Conservation (phyloP, 192 early-diverging fungal genomes). For the Coemansia sp. region DNA sequence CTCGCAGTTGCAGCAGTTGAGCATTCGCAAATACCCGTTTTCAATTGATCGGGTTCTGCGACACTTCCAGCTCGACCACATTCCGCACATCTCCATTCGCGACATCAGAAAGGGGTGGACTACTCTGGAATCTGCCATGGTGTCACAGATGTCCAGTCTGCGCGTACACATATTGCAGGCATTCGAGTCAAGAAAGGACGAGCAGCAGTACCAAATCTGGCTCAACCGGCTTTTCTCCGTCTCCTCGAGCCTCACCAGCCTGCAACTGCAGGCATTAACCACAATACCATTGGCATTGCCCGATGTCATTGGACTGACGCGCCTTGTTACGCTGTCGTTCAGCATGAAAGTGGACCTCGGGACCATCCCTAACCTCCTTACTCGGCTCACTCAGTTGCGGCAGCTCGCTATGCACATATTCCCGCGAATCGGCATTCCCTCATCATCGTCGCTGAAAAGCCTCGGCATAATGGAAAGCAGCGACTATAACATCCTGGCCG, state of each 20-base stretch:
- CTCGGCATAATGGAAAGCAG: slow-evolving; percentile 12
- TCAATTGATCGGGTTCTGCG: slow-evolving; percentile 14
- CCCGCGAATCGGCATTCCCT: slow-evolving; percentile 2
- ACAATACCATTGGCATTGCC: slow-evolving; percentile 16
- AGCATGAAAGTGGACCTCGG: slow-evolving; percentile 38
- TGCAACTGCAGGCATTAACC: slow-evolving; percentile 29
- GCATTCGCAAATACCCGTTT: slow-evolving; percentile 29
- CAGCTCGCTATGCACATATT: slow-evolving; percentile 28
- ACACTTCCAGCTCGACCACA: slow-evolving; percentile 21
- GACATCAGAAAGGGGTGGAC: slow-evolving; percentile 20
- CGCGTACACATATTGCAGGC: slow-evolving; percentile 14
- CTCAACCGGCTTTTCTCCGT: slow-evolving; percentile 36
- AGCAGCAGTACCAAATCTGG: slow-evolving; percentile 27
- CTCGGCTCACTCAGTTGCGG: slow-evolving; percentile 16
- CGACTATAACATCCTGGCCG: slow-evolving; percentile 9
- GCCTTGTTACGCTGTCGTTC: slow-evolving; percentile 21
- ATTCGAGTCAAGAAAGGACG: not conserved
- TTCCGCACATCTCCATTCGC: slow-evolving; percentile 31
- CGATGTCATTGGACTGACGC: slow-evolving; percentile 32
- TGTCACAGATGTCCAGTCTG: slow-evolving; percentile 5
- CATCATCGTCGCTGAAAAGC: slow-evolving; percentile 11
- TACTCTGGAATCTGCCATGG: not conserved
- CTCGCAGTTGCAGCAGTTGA: slow-evolving; percentile 17
- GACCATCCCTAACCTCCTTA: slow-evolving; percentile 27
- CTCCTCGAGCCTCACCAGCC: slow-evolving; percentile 15